phyloP scores from a whole-genome alignment of 495 filamentous ascomycete species.

The Tuber aestivum region DNA sequence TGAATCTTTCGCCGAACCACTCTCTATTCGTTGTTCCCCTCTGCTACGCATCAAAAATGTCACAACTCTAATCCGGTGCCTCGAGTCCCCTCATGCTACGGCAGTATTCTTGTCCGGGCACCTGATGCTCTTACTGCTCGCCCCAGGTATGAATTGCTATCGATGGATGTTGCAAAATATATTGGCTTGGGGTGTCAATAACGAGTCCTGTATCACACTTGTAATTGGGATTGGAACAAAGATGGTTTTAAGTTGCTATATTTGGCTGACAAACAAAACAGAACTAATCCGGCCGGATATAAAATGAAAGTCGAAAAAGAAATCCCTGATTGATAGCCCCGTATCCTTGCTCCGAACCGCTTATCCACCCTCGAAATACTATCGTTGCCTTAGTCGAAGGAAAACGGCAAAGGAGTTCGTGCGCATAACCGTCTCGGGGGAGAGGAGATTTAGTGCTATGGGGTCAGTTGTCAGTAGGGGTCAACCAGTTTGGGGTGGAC shows the following conservation, averaged over 20 bases:
- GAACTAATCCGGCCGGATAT: constrained; percentile 4
- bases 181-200: not conserved
- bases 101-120: not conserved
- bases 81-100: not conserved
- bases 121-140: not conserved
- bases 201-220: not conserved
- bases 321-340: not conserved
- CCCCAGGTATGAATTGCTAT: not conserved
- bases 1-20: too few species aligned
- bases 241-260: not conserved
- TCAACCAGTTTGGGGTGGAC: not conserved
- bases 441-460: constrained; percentile 19
- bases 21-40: too few species aligned
- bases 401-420: not conserved
- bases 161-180: not conserved
- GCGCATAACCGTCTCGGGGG: not conserved
- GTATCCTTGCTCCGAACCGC: not conserved
- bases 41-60: not conserved
- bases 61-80: not conserved
- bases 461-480: not conserved
- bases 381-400: not conserved
- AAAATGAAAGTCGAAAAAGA: constrained; percentile 2
- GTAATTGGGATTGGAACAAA: not conserved
- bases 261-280: not conserved
- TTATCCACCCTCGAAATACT: not conserved